Evolutionary conservation across 352 stramenopile genomes (phyloP).

Genomic region (Phytophthora capsici): DNA sequence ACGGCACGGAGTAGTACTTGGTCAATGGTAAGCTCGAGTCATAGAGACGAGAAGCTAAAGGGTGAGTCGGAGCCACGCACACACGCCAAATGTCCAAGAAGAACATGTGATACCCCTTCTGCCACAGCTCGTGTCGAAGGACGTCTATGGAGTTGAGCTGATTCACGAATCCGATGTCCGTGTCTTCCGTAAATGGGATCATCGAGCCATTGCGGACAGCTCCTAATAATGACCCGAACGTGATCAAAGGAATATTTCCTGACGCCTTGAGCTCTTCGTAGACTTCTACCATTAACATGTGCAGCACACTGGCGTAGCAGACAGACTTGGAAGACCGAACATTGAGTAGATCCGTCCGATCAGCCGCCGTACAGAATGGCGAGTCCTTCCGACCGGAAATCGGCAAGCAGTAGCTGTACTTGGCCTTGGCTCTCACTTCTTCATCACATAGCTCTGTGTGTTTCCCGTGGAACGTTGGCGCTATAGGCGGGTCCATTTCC

Average conservation of each 20-base stretch:
- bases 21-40: slow-evolving; percentile 29
- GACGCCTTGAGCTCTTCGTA: slow-evolving; percentile 49
- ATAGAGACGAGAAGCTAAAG: slow-evolving; percentile 44
- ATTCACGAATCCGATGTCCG: slow-evolving; percentile 50
- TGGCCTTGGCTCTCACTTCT: neutral
- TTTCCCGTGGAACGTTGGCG: slow-evolving; percentile 37
- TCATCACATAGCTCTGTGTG: slow-evolving; percentile 28
- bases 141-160: slow-evolving; percentile 19
- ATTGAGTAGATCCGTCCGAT: slow-evolving; percentile 55
- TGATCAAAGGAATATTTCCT: slow-evolving; percentile 36
- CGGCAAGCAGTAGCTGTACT: slow-evolving; percentile 52
- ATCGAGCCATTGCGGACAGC: slow-evolving; percentile 54
- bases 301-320: slow-evolving; percentile 57
- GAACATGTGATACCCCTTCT: slow-evolving; percentile 65
- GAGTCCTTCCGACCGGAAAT: slow-evolving; percentile 56
- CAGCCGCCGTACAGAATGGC: slow-evolving; percentile 45
- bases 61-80: slow-evolving; percentile 50
- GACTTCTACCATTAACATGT: slow-evolving; percentile 65
- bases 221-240: slow-evolving; percentile 57
- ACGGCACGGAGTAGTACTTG: slow-evolving; percentile 34
- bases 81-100: slow-evolving; percentile 47
- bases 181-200: slow-evolving; percentile 68
- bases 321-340: slow-evolving; percentile 31
- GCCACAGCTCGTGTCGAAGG: slow-evolving; percentile 27
- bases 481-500: slow-evolving; percentile 15